Evolutionary conservation across 805 yeast species (phyloP).

Genomic region (Maudiozyma pseudohumilis): DNA sequence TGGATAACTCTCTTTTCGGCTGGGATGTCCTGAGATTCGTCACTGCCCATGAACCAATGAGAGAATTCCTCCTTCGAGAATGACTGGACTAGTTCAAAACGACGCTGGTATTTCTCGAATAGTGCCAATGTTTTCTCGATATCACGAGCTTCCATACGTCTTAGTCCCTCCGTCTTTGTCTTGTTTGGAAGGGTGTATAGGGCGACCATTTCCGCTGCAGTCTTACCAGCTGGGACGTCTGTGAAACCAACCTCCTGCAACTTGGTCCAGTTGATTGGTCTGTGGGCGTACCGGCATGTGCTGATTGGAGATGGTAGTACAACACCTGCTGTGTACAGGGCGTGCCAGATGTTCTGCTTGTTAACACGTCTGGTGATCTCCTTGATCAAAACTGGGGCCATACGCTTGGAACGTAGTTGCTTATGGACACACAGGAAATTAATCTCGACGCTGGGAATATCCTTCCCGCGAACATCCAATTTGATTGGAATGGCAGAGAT

Average conservation of each 20-base stretch:
- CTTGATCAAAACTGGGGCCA: conserved; percentile 87
- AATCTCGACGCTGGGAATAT: conserved; percentile 68
- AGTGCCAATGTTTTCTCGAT: conserved; percentile 52
- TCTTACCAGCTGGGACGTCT: conserved; percentile 59
- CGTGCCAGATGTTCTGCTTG: conserved; percentile 82
- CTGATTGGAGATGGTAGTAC: conserved; percentile 88
- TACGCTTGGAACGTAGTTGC: conserved; percentile 81
- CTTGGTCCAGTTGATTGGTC: conserved; percentile 88
- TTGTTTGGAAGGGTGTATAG: conserved; percentile 48
- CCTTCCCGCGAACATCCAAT: conserved; percentile 47
- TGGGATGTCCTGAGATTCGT: conserved; percentile 17
- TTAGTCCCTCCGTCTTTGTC: conserved; percentile 43
- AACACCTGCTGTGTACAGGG: conserved; percentile 86
- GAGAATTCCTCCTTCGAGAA: conserved; percentile 49
- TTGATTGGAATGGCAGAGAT: conserved; percentile 82
- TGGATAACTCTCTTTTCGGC: conserved; percentile 43
- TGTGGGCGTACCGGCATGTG: conserved; percentile 81
- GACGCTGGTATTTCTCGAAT: conserved; percentile 50
- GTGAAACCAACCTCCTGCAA: conserved; percentile 86
- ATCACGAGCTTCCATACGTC: conserved; percentile 47
- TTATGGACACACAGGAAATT: conserved; percentile 93
- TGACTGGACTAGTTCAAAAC: conserved; percentile 64
- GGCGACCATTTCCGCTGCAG: conserved; percentile 64
- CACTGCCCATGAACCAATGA: conserved; percentile 72
- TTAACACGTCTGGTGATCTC: conserved; percentile 93